Percentiles rank a stretch among this genome's conserved stretches.
phyloP scores from a whole-genome alignment of 2,329 filamentous ascomycete species.

The Dryadomyces quercivorus region DNA sequence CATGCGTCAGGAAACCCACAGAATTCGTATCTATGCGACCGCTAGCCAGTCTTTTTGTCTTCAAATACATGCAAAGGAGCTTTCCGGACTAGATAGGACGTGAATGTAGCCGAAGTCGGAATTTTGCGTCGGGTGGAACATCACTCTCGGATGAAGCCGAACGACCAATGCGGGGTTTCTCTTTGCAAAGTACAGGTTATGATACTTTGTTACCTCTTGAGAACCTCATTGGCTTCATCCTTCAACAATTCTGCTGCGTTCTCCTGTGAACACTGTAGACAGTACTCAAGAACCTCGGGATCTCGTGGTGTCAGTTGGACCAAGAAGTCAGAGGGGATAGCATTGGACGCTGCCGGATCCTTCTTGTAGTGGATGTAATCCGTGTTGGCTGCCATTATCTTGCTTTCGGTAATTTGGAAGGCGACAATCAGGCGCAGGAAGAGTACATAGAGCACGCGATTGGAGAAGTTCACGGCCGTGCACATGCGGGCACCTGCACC shows the following conservation, averaged over 20 bases:
- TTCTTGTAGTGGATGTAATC: conserved; percentile 4
- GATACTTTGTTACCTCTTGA: not conserved
- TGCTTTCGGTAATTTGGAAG: not conserved
- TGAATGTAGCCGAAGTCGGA: not conserved
- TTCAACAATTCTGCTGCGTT: not conserved
- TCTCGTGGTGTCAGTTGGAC: not conserved
- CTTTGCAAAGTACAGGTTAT: not conserved
- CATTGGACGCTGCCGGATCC: conserved; percentile 1
- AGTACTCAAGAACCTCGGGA: not conserved
- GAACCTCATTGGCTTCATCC: not conserved
- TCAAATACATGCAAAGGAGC: no score
- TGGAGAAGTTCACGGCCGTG: conserved; percentile 3
- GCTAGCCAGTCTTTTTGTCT: no score
- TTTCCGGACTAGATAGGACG: not conserved
- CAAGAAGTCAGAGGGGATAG: not conserved
- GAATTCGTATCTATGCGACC: not conserved
- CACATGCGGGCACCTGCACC: conserved; percentile 4
- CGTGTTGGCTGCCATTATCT: not conserved
- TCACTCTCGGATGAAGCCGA: not conserved
- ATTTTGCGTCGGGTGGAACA: not conserved
- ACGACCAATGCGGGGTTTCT: not conserved
- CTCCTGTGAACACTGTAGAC: not conserved
- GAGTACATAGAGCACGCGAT: conserved; percentile 3
- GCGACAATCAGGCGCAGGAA: conserved; percentile 3
- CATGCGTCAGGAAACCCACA: not conserved